Evolutionary conservation across 2,329 filamentous ascomycete species (phyloP), one percentile per base, ranked within the genome.

Genomic region (Arthrobotrys musiformis): DNA sequence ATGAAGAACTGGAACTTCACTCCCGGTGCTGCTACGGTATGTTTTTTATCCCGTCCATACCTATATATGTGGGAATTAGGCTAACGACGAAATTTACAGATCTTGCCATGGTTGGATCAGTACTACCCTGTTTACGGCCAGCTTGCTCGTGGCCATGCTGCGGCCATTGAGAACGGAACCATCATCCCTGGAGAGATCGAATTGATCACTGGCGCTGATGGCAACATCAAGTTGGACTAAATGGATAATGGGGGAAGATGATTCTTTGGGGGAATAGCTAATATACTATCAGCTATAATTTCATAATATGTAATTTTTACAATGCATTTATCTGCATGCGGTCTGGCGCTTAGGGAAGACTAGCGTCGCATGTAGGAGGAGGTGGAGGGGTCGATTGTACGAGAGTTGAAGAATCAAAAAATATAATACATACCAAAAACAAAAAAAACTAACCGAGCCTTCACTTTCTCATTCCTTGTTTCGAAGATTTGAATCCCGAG

Each of bases 1-100:
- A 92, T 92, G 90, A 86, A 90, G 35, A 90, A 92, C 82, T 92
- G 90, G 90, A 85, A 90, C 52, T 84, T 85, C 78, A 86, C 84
- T 7, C 86, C 86, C 7, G 85, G 85, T 60, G 81, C 66, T 42
- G 7, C 8, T 24, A 77, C 73, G 19, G 73, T 77, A 77, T 8
- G 58, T 61, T 35, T 28, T 17, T 13, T 30, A 44, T 42, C n/a
- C n/a, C 30, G 24, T 19, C 30, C 17, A 52, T 17, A 7, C 24
- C 17, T 33, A 22, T 24, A 37, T 56, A 19, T 30, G 17, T 61
- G 15, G 40, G 50, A n/a, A 22, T 22, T 26, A 22, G n/a, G 35
- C 40, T 37, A 68, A 56, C 13, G 15, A n/a, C 13, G 22, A 56
- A 8, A 4, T 15, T 35, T 48, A 17, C 54, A 77, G 73, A 70